Evolutionary conservation across 345 rosid genomes (phyloP).

Genomic region (Gossypium raimondii): DNA sequence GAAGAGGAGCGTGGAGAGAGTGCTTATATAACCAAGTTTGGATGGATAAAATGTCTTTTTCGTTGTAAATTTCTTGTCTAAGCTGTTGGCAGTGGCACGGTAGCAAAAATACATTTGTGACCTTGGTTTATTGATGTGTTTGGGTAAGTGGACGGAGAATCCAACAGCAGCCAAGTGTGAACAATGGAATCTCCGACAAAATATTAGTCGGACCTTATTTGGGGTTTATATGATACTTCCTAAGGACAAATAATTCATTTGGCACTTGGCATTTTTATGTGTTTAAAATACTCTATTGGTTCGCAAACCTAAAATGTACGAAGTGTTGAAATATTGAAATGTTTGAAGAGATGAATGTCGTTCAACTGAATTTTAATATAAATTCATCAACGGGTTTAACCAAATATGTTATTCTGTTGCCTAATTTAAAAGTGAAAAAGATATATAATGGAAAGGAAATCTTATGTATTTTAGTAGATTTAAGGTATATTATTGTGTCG

Average conservation of each 20-base stretch:
- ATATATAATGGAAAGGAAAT: too few species aligned
- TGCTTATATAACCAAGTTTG: neutral
- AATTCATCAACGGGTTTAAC: too few species aligned
- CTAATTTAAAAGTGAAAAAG: too few species aligned
- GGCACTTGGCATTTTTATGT: neutral
- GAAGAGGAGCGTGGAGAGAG: neutral
- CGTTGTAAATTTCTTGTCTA: constrained; percentile 7
- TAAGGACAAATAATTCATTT: constrained; percentile 11
- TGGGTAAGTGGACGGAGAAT: neutral
- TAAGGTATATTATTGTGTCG: too few species aligned
- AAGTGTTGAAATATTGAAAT: too few species aligned
- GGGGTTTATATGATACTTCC: constrained; percentile 14
- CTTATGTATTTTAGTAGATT: too few species aligned
- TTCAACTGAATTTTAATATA: too few species aligned
- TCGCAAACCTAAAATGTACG: too few species aligned
- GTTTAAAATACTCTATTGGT: neutral
- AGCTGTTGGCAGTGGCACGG: neutral
- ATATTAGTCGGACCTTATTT: neutral
- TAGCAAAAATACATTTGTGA: neutral
- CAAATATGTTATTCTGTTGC: too few species aligned
- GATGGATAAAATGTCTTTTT: constrained; percentile 9
- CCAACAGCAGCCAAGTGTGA: neutral
- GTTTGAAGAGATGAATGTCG: too few species aligned
- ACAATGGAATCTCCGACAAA: constrained; percentile 30
- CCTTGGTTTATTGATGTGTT: neutral